Evolutionary conservation across 2,329 filamentous ascomycete genomes (phyloP).

Genomic region (Paracamarosporium sp.): DNA sequence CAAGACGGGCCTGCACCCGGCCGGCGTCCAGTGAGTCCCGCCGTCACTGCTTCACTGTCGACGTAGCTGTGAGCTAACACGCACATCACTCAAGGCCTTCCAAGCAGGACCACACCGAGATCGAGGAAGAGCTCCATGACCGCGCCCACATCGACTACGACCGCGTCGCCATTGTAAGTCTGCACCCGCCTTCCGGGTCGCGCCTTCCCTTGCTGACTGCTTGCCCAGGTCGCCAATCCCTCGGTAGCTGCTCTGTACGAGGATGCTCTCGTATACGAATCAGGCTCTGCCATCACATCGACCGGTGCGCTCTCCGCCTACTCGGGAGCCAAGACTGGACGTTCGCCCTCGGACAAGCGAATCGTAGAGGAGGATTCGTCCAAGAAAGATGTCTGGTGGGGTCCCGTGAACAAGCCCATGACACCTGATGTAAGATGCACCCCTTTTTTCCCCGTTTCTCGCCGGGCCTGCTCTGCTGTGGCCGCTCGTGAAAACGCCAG

Average conservation of each 20-base stretch:
- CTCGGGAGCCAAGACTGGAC: slow-evolving; percentile 97
- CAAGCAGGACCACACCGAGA: slow-evolving; percentile 87
- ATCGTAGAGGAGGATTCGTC: slow-evolving; percentile 91
- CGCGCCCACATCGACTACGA: slow-evolving; percentile 99
- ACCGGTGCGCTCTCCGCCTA: slow-evolving; percentile 95
- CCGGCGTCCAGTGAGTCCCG: slow-evolving; percentile 81
- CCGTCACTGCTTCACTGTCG: slow-evolving; percentile 9
- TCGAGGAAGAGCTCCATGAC: slow-evolving; percentile 97
- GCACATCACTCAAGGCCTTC: slow-evolving; percentile 63
- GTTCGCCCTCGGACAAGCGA: slow-evolving; percentile 96
- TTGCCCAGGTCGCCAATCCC: slow-evolving; percentile 77
- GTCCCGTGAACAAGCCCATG: slow-evolving; percentile 99
- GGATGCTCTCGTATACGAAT: slow-evolving; percentile 98
- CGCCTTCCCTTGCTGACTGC: slow-evolving; percentile 17
- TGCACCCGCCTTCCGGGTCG: background rate
- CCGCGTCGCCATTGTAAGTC: slow-evolving; percentile 88
- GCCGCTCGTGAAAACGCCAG: slow-evolving; percentile 36
- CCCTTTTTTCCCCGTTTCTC: slow-evolving; percentile 18
- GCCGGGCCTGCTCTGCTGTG: slow-evolving; percentile 15
- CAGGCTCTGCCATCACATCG: slow-evolving; percentile 95
- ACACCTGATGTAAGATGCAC: slow-evolving; percentile 79
- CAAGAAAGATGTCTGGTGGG: slow-evolving; percentile 97
- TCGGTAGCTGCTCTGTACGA: slow-evolving; percentile 96
- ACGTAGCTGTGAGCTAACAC: slow-evolving; percentile 28
- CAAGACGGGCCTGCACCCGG: slow-evolving; percentile 89